Percentiles rank a stretch among this genome's conserved stretches.
phyloP scores from a whole-genome alignment of 495 filamentous ascomycete species.

The Eremomyces bilateralis region DNA sequence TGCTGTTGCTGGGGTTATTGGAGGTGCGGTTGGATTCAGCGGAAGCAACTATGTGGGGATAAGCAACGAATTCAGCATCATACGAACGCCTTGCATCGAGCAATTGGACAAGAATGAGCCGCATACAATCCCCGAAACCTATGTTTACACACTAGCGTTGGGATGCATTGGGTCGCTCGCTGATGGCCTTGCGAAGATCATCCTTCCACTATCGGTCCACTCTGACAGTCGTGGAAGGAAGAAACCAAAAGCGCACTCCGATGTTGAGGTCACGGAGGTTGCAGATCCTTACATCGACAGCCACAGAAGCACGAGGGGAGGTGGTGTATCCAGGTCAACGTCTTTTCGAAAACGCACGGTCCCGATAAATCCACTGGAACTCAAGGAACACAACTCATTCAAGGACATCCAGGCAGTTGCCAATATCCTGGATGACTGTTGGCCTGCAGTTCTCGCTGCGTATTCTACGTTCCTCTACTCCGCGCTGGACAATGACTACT shows the following conservation, averaged over 20 bases:
- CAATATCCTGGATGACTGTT: slow-evolving; percentile 70
- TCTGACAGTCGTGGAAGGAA: slow-evolving; percentile 30
- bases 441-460: slow-evolving; percentile 83
- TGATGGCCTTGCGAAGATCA: slow-evolving; percentile 79
- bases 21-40: slow-evolving; percentile 27
- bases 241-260: slow-evolving; percentile 10
- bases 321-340: slow-evolving; percentile 13
- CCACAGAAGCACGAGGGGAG: neutral
- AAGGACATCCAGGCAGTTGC: slow-evolving; percentile 52
- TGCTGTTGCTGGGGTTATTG: slow-evolving; percentile 72
- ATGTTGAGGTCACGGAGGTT: neutral
- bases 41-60: slow-evolving; percentile 42
- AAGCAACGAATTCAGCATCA: slow-evolving; percentile 72
- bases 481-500: slow-evolving; percentile 81
- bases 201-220: slow-evolving; percentile 70
- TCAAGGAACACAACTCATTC: slow-evolving; percentile 49
- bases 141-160: slow-evolving; percentile 74
- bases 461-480: slow-evolving; percentile 91
- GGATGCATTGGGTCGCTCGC: slow-evolving; percentile 74
- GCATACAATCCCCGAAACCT: slow-evolving; percentile 68
- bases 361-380: slow-evolving; percentile 56
- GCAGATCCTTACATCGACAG: neutral
- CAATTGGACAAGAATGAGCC: slow-evolving; percentile 83
- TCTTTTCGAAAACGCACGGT: slow-evolving; percentile 27
- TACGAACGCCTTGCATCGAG: slow-evolving; percentile 76